These are phyloP conservation scores for Aspergillus oerlinghausenensis DNA, from an alignment of 2,329 filamentous ascomycete genomes.

Conservation along the genomic window DNA sequence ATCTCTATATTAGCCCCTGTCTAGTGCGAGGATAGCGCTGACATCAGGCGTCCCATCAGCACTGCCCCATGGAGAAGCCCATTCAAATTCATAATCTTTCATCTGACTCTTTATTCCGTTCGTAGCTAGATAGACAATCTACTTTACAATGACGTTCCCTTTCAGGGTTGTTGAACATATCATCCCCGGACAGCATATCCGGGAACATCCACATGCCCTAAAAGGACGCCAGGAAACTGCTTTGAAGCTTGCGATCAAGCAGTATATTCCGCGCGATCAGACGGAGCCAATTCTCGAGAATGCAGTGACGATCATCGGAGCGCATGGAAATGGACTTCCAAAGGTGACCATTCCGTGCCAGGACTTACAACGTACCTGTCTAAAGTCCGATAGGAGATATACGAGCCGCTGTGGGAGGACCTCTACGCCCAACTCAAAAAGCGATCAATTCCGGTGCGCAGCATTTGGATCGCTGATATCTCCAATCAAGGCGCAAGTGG, in stretches of 20 bases:
- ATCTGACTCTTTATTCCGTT: not conserved
- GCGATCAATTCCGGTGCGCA: slow-evolving; percentile 60
- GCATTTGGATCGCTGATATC: slow-evolving; percentile 78
- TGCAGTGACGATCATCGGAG: slow-evolving; percentile 14
- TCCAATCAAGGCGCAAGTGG: slow-evolving; percentile 72
- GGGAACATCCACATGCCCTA: slow-evolving; percentile 48
- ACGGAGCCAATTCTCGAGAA: slow-evolving; percentile 38
- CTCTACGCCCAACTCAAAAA: slow-evolving; percentile 53
- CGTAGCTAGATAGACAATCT: not conserved
- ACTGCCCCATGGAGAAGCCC: not conserved
- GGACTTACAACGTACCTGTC: too few species aligned
- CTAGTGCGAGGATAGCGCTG: not conserved
- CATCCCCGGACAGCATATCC: slow-evolving; percentile 48
- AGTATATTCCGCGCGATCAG: slow-evolving; percentile 51
- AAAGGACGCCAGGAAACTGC: slow-evolving; percentile 46
- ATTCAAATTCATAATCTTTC: not conserved
- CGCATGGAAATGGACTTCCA: slow-evolving; percentile 10
- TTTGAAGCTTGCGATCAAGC: slow-evolving; percentile 50
- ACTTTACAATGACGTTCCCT: not conserved
- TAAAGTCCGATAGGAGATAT: slow-evolving; percentile 59
- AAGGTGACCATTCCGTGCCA: slow-evolving; percentile 1
- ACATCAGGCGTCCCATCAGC: not conserved
- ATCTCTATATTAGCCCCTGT: not conserved
- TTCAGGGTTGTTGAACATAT: slow-evolving; percentile 46
- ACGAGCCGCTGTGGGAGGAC: slow-evolving; percentile 81